These are phyloP conservation scores for Backusella liffmaniae DNA, from an alignment of 192 early-diverging fungal genomes.

Conservation along the genomic window DNA sequence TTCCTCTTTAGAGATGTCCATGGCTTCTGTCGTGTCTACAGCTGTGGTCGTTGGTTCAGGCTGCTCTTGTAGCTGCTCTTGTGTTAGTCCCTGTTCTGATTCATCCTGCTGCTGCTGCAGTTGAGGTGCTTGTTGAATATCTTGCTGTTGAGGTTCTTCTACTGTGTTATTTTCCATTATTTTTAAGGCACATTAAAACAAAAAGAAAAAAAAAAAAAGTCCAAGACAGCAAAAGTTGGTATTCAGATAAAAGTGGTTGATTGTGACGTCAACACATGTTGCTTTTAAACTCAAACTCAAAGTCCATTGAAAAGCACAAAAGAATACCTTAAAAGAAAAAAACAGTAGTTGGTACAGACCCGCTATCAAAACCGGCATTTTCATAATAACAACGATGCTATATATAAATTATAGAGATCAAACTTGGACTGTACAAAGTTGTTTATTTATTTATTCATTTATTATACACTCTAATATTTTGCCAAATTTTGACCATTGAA, in stretches of 20 bases:
- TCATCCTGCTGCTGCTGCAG: not conserved
- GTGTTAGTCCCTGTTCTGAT: too few relatives aligned
- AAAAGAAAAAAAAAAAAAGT: too few relatives aligned
- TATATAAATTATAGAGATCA: not conserved
- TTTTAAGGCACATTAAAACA: not conserved
- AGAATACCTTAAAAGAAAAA: too few relatives aligned
- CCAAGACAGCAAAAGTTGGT: too few relatives aligned
- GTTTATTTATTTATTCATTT: too few relatives aligned
- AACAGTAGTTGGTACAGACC: too few relatives aligned
- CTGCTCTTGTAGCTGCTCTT: not conserved
- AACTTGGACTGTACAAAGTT: not conserved
- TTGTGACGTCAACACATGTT: not conserved
- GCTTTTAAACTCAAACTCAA: too few relatives aligned
- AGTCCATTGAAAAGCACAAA: too few relatives aligned
- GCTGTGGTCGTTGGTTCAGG: not conserved
- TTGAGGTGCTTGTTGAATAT: not conserved
- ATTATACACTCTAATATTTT: not conserved
- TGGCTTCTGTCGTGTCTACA: not conserved
- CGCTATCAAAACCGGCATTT: not conserved
- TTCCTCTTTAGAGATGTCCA: not conserved
- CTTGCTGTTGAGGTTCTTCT: not conserved
- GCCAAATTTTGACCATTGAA: slow-evolving; percentile 2
- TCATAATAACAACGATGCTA: not conserved
- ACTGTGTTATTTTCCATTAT: not conserved
- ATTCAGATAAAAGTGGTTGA: not conserved